These are phyloP conservation scores for Trametes cubensis DNA, from an alignment of 768 basidiomycete genomes.

Conservation along the genomic window DNA sequence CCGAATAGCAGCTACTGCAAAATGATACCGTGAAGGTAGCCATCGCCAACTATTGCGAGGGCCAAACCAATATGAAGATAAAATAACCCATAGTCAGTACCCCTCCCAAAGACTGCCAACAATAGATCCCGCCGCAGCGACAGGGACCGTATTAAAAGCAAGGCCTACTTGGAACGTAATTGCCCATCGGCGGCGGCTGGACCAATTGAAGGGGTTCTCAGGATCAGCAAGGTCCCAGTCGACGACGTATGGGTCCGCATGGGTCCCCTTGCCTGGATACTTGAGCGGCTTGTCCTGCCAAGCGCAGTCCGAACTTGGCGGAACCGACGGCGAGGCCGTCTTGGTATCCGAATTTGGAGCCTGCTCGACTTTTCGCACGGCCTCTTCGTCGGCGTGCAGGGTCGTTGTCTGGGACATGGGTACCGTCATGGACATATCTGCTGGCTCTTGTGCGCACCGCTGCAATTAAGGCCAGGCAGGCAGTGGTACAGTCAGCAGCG, in stretches of 20 bases:
- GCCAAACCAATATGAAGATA: not conserved
- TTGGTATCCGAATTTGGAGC: not conserved
- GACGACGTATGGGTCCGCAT: slow-evolving; percentile 54
- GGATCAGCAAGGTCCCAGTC: slow-evolving; percentile 54
- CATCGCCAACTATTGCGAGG: slow-evolving; percentile 38
- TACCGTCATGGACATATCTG: not conserved
- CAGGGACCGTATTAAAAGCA: not conserved
- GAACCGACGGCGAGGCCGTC: no score
- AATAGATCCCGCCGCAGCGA: not conserved
- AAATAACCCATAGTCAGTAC: not conserved
- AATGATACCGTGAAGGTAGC: slow-evolving; percentile 62
- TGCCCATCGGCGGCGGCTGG: slow-evolving; percentile 49
- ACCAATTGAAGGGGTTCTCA: slow-evolving; percentile 62
- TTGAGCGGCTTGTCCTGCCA: slow-evolving; percentile 2
- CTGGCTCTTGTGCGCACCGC: no score
- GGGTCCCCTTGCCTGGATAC: slow-evolving; percentile 51
- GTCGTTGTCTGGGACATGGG: slow-evolving; percentile 21
- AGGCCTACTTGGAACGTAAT: slow-evolving; percentile 53
- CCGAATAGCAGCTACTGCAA: slow-evolving; percentile 58
- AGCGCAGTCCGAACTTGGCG: not conserved
- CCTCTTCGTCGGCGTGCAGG: slow-evolving; percentile 15
- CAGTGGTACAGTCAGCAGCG: no score
- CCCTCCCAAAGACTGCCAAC: no score
- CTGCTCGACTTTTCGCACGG: not conserved
- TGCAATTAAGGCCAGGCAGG: no score